These are phyloP conservation scores for Hanseniaspora pseudoguilliermondii DNA, from an alignment of 805 yeast genomes.

Conservation along the genomic window DNA sequence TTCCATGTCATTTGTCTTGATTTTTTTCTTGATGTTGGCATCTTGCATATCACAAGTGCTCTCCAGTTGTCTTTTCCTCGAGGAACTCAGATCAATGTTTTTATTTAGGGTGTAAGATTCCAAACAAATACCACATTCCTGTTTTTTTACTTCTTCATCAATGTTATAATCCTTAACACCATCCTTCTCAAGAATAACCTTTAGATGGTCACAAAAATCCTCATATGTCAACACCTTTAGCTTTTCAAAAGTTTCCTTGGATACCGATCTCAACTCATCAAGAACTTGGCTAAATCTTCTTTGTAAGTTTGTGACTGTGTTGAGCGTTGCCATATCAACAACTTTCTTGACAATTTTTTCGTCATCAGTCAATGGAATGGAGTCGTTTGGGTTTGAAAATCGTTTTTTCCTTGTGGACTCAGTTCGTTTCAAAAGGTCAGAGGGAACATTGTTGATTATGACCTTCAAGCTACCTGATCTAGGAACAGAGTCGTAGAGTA, in stretches of 20 bases:
- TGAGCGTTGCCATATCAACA: slow-evolving; percentile 7
- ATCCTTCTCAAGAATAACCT: not conserved
- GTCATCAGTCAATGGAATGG: not conserved
- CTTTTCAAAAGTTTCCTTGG: slow-evolving; percentile 5
- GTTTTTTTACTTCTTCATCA: not conserved
- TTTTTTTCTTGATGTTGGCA: not conserved
- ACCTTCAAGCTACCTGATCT: slow-evolving; percentile 2
- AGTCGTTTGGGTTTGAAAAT: not conserved
- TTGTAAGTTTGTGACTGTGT: slow-evolving; percentile 7
- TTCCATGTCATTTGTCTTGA: not conserved
- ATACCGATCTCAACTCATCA: slow-evolving; percentile 10
- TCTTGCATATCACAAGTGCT: not conserved
- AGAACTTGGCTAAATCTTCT: slow-evolving; percentile 1
- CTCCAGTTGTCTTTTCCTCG: not conserved
- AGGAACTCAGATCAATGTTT: not conserved
- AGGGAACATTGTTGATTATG: slow-evolving; percentile 1
- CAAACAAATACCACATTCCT: slow-evolving; percentile 12
- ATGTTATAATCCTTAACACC: not conserved
- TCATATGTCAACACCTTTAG: not conserved
- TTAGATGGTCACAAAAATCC: not conserved
- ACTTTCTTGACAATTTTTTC: slow-evolving; percentile 3
- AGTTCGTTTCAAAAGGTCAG: not conserved
- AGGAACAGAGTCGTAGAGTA: slow-evolving; percentile 2
- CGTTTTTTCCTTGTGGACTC: not conserved
- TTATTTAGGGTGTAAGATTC: not conserved